Base-by-base conservation (phyloP, 2,329 filamentous ascomycete genomes). In the Colletotrichum eleusines region DNA sequence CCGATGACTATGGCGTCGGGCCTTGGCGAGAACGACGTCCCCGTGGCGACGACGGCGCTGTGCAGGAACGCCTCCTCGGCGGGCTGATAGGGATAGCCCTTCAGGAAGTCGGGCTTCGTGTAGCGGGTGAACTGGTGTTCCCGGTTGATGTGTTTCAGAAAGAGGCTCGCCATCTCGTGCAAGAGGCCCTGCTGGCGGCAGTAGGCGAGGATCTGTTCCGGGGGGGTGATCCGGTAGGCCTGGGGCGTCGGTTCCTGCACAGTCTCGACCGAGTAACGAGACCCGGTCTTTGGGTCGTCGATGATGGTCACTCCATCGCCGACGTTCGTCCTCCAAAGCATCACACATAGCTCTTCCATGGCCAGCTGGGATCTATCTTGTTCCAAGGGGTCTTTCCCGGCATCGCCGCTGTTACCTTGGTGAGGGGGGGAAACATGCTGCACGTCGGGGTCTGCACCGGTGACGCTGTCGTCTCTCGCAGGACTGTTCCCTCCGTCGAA, bases 291-390 rank as follows among this genome's bases (percentile, higher is more conserved):
- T 28, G 66, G 54, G 18, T 73, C 72, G 26, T 67, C 58, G 50
- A 73, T 73, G 51, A 73, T 73, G 31, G 72, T 73, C 7, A 73
- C 72, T 12, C 72, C 71, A 35, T 73, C 72, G 51, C 72, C 72
- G 14, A 73, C 72, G 26, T 73, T 73, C 0, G 71, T 73, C 35
- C 72, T 53, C 72, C 72, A 73, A 26, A 73, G 53, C 72, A 73
- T 73, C 35, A 73, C 72, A 23, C 72, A 73, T 5, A 73, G 28
- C 61, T 73, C 72, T 33, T 73, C 72, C 71, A 73, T 73, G 23
- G 72, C 72, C 31, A 53, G 23, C n/a, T 70, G 59, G 7, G 72
- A 73, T 23, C 71, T 61, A 12, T 71, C 72, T 26, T 73, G 55
- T 20, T 58, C 38, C 16, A 23, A 28, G 1, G 46, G 12, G 51